Evolutionary conservation across 208 protist genomes (phyloP).

Genomic region (Trypanosoma cruzi): DNA sequence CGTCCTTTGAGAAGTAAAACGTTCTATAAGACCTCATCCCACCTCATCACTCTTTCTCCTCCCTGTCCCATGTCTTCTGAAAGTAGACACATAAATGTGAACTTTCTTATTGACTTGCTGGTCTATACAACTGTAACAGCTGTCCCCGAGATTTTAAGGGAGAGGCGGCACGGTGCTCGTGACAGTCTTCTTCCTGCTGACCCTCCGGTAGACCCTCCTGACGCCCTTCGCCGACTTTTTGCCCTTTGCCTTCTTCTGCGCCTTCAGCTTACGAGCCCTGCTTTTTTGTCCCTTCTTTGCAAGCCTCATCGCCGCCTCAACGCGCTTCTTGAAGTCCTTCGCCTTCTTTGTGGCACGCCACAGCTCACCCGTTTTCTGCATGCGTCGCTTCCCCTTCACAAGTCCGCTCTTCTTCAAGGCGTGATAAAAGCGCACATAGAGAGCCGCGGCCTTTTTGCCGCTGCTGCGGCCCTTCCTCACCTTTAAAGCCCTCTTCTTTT

Average conservation of each 20-base stretch:
- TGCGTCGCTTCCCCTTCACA: not conserved
- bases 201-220: slow-evolving; percentile 4
- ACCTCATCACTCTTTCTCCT: not conserved
- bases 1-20: not conserved
- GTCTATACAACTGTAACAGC: not conserved
- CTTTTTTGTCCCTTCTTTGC: not conserved
- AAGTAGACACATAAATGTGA: not conserved
- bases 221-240: slow-evolving; percentile 1
- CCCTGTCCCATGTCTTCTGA: not conserved
- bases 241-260: not conserved
- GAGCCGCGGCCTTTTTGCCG: not conserved
- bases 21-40: not conserved
- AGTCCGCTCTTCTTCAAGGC: not conserved
- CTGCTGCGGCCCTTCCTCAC: not conserved
- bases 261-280: not conserved
- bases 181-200: slow-evolving; percentile 7
- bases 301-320: slow-evolving; percentile 3
- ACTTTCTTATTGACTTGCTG: not conserved
- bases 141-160: not conserved
- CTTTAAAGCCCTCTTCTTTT: not conserved
- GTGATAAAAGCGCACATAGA: not conserved
- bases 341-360: slow-evolving; percentile 6
- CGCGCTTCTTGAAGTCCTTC: not conserved
- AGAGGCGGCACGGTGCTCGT: not conserved
- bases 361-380: not conserved